Conservation (phyloP, 306 rosid genomes). For the Lotus japonicus region DNA sequence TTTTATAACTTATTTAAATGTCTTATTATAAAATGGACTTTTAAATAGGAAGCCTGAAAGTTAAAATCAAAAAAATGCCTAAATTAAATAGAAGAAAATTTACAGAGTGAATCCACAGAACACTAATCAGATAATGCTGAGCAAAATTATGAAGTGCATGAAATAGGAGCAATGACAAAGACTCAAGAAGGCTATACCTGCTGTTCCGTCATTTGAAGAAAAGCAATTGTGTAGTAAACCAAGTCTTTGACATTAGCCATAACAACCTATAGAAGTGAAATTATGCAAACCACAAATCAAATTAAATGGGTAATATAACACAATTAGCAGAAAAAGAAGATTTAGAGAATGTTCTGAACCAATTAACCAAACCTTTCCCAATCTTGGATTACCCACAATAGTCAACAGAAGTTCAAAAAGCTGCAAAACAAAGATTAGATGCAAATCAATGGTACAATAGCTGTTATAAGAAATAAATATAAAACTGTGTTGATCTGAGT, state of each 20-base stretch:
- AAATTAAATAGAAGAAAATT: not conserved
- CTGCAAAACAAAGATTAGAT: conserved; percentile 40
- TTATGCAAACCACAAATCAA: not conserved
- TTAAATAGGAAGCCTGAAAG: too few species aligned
- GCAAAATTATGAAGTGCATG: not conserved
- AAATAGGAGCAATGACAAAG: conserved; percentile 1
- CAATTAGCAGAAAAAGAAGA: not conserved
- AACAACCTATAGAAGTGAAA: conserved; percentile 40
- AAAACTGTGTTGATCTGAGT: not conserved
- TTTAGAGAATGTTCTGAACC: conserved; percentile 15
- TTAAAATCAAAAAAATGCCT: too few species aligned
- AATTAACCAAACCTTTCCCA: conserved; percentile 52
- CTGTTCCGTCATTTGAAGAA: conserved; percentile 85
- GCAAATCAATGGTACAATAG: conserved; percentile 5
- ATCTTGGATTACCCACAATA: conserved; percentile 58
- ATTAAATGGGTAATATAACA: conserved; percentile 14
- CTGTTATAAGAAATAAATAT: not conserved
- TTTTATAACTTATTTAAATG: too few species aligned
- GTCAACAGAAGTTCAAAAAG: conserved; percentile 90
- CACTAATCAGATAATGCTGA: conserved; percentile 2
- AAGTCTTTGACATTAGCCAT: conserved; percentile 63
- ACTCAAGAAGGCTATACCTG: conserved; percentile 48
- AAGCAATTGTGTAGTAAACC: conserved; percentile 80
- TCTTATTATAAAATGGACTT: too few species aligned
- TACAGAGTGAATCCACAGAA: conserved; percentile 10